Evolutionary conservation across 139 green algal genomes (phyloP).

Genomic region (Tetraselmis striata): DNA sequence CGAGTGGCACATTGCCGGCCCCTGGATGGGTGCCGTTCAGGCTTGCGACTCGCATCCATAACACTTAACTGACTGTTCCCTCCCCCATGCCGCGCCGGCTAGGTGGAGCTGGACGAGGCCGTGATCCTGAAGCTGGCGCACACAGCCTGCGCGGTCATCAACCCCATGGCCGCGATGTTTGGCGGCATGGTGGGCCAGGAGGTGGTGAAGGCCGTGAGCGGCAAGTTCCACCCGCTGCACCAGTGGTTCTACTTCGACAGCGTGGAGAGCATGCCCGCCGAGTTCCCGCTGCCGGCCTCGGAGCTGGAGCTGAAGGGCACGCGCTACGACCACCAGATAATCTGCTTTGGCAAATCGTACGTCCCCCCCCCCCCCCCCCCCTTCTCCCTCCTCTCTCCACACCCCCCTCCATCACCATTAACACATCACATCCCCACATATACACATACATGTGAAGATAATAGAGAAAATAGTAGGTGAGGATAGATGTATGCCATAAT

Average conservation of each 20-base stretch:
- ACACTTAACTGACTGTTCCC: no score
- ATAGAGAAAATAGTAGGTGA: no score
- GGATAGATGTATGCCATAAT: no score
- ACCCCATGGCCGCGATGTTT: conserved; percentile 93
- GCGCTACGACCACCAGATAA: conserved; percentile 82
- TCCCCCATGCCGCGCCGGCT: no score
- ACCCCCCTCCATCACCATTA: no score
- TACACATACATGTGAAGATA: no score
- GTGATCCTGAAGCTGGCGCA: conserved; percentile 50
- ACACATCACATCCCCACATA: no score
- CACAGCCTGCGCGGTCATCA: conserved; percentile 57
- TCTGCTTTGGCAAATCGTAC: conserved; percentile 67
- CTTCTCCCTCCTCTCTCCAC: not conserved
- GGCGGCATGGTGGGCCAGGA: conserved; percentile 95
- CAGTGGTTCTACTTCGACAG: conserved; percentile 93
- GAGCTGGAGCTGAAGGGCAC: conserved; percentile 42
- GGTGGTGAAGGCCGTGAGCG: conserved; percentile 89
- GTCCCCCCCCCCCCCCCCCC: no score
- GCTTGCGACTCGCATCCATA: no score
- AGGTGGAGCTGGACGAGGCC: conserved; percentile 50
- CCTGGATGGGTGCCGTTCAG: no score
- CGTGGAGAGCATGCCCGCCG: conserved; percentile 64
- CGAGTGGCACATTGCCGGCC: no score
- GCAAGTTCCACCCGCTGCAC: conserved; percentile 94
- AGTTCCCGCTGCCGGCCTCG: conserved; percentile 25